Evolutionary conservation across 2,329 filamentous ascomycete species (phyloP).

Genomic region (Zymoseptoria tritici): DNA sequence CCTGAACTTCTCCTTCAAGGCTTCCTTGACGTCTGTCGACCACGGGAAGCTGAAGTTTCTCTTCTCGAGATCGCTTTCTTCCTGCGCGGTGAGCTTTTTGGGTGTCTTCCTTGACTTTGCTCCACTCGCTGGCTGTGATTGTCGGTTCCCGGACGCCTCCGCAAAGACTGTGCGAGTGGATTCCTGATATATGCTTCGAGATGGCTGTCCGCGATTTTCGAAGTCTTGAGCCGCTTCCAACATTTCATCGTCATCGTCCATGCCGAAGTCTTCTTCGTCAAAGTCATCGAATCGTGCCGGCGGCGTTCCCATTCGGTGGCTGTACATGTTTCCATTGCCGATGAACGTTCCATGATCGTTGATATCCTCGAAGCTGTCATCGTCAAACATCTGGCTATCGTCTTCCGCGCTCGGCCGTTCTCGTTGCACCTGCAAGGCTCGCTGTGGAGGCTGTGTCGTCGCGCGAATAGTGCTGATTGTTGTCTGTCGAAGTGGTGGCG

Average conservation of each 20-base stretch:
- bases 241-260: slow-evolving; percentile 33
- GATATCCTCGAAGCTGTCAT: slow-evolving; percentile 18
- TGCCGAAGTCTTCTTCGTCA: slow-evolving; percentile 29
- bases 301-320: slow-evolving; percentile 32
- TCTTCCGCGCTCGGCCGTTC: background rate
- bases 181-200: slow-evolving; percentile 1
- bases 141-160: background rate
- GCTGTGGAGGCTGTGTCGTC: slow-evolving; percentile 2
- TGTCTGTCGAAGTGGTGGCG: slow-evolving; percentile 3
- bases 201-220: slow-evolving; percentile 30
- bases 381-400: slow-evolving; percentile 10
- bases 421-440: background rate
- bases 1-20: slow-evolving; percentile 75
- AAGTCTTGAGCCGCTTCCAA: slow-evolving; percentile 38
- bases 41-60: slow-evolving; percentile 51
- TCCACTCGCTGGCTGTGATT: slow-evolving; percentile 7
- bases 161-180: background rate
- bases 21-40: slow-evolving; percentile 76
- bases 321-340: slow-evolving; percentile 28
- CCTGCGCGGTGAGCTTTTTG: slow-evolving; percentile 9
- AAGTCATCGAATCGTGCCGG: slow-evolving; percentile 21
- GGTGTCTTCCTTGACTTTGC: slow-evolving; percentile 27
- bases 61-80: slow-evolving; percentile 18
- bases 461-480: slow-evolving; percentile 1
- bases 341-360: slow-evolving; percentile 21